Evolutionary conservation across 148 eudicot genomes (phyloP).

Genomic region (Polygonum maritimum): DNA sequence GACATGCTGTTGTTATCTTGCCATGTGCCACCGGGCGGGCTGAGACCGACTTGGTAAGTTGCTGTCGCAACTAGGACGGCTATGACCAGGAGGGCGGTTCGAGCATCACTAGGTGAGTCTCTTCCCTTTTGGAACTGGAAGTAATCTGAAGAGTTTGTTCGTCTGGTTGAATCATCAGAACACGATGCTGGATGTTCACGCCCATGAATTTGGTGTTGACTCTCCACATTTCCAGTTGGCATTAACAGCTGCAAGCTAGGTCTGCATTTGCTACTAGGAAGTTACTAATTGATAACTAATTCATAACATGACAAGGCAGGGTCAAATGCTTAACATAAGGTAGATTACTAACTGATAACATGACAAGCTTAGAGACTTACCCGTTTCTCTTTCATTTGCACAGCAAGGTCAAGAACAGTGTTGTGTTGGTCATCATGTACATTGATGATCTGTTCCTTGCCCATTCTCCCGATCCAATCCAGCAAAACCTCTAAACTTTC

Average conservation of each 20-base stretch:
- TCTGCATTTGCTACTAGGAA: conserved; percentile 20
- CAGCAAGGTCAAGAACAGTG: conserved; percentile 44
- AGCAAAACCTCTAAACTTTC: conserved; percentile 29
- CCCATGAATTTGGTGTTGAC: conserved; percentile 24
- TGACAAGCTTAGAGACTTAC: conserved; percentile 18
- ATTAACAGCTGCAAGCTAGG: conserved; percentile 34
- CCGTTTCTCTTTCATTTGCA: conserved; percentile 44
- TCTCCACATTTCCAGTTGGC: conserved; percentile 17
- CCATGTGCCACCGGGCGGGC: conserved; percentile 59
- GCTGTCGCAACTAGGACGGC: conserved; percentile 46
- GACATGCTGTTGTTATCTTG: conserved; percentile 23
- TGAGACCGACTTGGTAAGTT: conserved; percentile 46
- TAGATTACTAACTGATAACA: too few relatives aligned
- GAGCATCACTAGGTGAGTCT: conserved; percentile 48
- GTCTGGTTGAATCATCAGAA: conserved; percentile 14
- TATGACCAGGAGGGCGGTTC: conserved; percentile 37
- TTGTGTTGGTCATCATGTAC: conserved; percentile 33
- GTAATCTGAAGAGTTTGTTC: conserved; percentile 9
- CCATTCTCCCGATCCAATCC: conserved; percentile 22
- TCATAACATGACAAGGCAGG: too few relatives aligned
- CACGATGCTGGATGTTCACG: conserved; percentile 21
- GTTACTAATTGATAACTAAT: too few relatives aligned
- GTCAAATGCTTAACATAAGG: too few relatives aligned
- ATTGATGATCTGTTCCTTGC: conserved; percentile 31
- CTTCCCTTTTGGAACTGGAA: conserved; percentile 38